A percentile compares a stretch with the other conserved stretches of the same genome.
These are phyloP conservation scores for Betula pendula DNA, from an alignment of 306 rosid species.

Conservation along the genomic window DNA sequence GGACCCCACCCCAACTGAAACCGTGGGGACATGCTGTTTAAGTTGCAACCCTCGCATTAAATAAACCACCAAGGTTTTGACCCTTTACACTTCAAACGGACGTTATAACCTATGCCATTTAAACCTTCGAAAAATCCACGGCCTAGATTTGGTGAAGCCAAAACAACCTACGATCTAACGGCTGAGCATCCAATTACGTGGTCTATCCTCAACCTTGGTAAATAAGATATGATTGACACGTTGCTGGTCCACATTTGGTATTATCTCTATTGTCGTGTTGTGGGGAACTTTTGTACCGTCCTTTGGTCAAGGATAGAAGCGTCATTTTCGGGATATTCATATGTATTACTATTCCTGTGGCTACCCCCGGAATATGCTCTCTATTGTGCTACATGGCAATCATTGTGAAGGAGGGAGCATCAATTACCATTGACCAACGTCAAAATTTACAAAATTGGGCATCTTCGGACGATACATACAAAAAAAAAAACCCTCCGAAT, in stretches of 20 bases:
- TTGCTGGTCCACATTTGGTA: constrained; percentile 4
- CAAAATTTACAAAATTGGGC: not conserved
- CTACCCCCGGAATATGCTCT: not conserved
- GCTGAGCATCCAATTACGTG: constrained; percentile 24
- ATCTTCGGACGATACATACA: no score
- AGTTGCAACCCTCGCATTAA: not conserved
- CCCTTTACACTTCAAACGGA: not conserved
- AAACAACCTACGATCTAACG: not conserved
- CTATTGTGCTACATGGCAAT: not conserved
- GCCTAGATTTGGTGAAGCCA: not conserved
- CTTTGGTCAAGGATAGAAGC: constrained; percentile 18
- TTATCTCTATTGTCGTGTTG: not conserved
- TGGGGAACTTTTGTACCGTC: not conserved
- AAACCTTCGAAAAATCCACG: not conserved
- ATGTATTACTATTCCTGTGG: not conserved
- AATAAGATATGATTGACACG: not conserved
- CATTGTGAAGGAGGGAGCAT: not conserved
- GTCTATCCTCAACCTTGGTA: constrained; percentile 18
- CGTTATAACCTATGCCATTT: constrained; percentile 4
- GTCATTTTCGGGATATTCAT: constrained; percentile 20
- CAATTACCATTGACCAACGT: no score
- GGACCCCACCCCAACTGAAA: constrained; percentile 21
- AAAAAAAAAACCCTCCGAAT: not conserved
- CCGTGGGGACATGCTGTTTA: not conserved
- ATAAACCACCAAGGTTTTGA: constrained; percentile 20